Base-by-base conservation (phyloP, 2,329 filamentous ascomycete species). In the Phaeosphaeria sp. region DNA sequence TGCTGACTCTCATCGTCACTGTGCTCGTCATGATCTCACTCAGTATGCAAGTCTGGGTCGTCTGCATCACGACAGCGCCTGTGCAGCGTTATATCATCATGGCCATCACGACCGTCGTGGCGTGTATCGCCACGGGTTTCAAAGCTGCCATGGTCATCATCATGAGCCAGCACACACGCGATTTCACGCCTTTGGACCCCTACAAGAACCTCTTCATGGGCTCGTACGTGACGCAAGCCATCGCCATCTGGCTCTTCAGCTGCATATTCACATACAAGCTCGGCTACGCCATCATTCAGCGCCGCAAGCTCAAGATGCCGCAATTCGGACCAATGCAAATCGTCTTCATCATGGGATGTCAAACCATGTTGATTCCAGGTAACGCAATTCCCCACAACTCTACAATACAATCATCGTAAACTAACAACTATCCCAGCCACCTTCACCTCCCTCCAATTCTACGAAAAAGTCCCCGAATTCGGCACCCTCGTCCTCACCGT, bases 281-380 rank as follows among this genome's bases (percentile, higher is more conserved):
- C 4, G 84, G 82, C 6, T 78, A 82, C 60, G 86, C 86, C 6
- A 82, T 90, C 33, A 71, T 79, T 8, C 79, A 84, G 61, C 83
- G 88, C 21, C 82, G 79, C 53, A 79, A 78, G 64, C 77, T 90
- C 58, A 86, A 86, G 1, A 79, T 89, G 67, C 81, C 78, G 54
- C 82, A 86, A 53, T 89, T 88, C 67, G 86, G 86, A 9, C 85
- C 86, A 1, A 86, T 90, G 81, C 86, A 88, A 65, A 83, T 88
- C 55, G 85, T 90, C 59, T 88, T 88, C 71, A 83, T 89, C 66
- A 89, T 89, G 83, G 85, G 86, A 48, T 87, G 85, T 60, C 87
- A 89, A 75, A 89, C 87, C 1, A 81, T 91, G 80, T 69, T 87
- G 33, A 79, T 90, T 60, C 88, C 88, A 70, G 83, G 87, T 88